These are phyloP conservation scores for Paramyrothecium roridum DNA, from an alignment of 2,329 filamentous ascomycete species.

Conservation along the genomic window DNA sequence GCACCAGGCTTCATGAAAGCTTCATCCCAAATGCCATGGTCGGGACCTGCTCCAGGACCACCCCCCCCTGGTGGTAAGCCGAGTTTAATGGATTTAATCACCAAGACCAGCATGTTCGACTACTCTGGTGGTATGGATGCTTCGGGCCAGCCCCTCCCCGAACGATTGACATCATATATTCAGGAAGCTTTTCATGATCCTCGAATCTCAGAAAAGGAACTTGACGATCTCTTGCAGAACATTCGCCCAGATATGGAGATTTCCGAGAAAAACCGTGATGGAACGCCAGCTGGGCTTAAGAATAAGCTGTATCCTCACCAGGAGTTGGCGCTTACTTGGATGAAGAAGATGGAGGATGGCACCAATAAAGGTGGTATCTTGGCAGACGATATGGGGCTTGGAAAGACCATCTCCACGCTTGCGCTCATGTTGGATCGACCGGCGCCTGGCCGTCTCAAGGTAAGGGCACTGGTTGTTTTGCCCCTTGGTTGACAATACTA, in stretches of 20 bases:
- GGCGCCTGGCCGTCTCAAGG: slow-evolving; percentile 42
- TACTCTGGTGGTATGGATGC: slow-evolving; percentile 29
- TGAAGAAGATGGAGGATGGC: slow-evolving; percentile 74
- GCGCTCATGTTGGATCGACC: slow-evolving; percentile 69
- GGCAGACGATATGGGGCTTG: slow-evolving; percentile 90
- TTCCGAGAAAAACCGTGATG: slow-evolving; percentile 58
- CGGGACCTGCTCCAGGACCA: neutral
- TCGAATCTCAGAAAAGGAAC: slow-evolving; percentile 53
- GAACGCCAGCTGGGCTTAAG: slow-evolving; percentile 66
- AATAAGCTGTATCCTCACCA: slow-evolving; percentile 78
- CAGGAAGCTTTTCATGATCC: slow-evolving; percentile 33
- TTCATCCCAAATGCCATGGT: neutral
- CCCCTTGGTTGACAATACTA: neutral
- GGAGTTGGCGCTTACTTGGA: slow-evolving; percentile 78
- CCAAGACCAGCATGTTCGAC: slow-evolving; percentile 33
- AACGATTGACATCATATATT: slow-evolving; percentile 27
- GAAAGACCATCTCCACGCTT: slow-evolving; percentile 84
- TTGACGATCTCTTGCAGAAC: slow-evolving; percentile 67
- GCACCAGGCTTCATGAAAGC: neutral
- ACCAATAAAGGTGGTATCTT: slow-evolving; percentile 84
- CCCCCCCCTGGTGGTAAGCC: slow-evolving; percentile 1
- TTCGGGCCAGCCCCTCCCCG: slow-evolving; percentile 31
- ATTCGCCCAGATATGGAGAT: slow-evolving; percentile 71
- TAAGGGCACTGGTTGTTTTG: slow-evolving; percentile 6
- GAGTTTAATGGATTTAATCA: slow-evolving; percentile 30